A percentile compares a stretch with the other conserved stretches of the same genome.
Conservation (phyloP, 2,329 filamentous ascomycete genomes). For the Boeremia exigua region DNA sequence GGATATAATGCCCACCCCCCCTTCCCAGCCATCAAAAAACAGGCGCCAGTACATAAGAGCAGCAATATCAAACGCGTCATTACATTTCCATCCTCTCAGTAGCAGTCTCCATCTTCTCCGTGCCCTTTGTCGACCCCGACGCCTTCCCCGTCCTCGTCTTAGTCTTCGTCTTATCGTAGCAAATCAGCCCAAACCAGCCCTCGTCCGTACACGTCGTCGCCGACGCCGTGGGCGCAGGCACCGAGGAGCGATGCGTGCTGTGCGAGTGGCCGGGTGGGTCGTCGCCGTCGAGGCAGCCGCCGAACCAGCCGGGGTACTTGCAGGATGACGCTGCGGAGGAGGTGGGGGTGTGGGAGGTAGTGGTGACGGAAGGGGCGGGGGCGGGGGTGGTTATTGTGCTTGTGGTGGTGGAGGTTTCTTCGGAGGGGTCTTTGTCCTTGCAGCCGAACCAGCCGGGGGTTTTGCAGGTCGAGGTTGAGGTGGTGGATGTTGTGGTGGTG, state of each 20-base stretch:
- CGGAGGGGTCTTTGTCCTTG: conserved; percentile 50
- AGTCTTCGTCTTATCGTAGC: conserved; percentile 32
- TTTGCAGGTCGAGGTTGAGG: conserved; percentile 52
- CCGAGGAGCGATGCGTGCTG: conserved; percentile 34
- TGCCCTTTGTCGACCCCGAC: conserved; percentile 22
- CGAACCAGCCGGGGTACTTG: conserved; percentile 56
- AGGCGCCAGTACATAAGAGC: not conserved
- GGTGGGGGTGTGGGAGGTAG: conserved; percentile 39
- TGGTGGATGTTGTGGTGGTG: conserved; percentile 49
- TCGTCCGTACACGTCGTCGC: conserved; percentile 34
- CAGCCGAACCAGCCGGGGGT: conserved; percentile 71
- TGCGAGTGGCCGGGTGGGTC: conserved; percentile 46
- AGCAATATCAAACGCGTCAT: not conserved
- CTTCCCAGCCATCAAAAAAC: not conserved
- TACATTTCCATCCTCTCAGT: conserved; percentile 40
- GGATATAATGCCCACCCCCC: conserved; percentile 19
- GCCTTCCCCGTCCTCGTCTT: conserved; percentile 20
- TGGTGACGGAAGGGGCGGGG: conserved; percentile 37
- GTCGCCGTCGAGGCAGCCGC: conserved; percentile 57
- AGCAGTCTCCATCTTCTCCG: conserved; percentile 2
- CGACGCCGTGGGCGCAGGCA: conserved; percentile 24
- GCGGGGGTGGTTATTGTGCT: conserved; percentile 31
- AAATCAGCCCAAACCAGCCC: conserved; percentile 42
- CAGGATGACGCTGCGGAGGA: conserved; percentile 47
- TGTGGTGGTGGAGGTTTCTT: conserved; percentile 49